Conservation (phyloP, 768 basidiomycete species). For the Sutorius australiensis region DNA sequence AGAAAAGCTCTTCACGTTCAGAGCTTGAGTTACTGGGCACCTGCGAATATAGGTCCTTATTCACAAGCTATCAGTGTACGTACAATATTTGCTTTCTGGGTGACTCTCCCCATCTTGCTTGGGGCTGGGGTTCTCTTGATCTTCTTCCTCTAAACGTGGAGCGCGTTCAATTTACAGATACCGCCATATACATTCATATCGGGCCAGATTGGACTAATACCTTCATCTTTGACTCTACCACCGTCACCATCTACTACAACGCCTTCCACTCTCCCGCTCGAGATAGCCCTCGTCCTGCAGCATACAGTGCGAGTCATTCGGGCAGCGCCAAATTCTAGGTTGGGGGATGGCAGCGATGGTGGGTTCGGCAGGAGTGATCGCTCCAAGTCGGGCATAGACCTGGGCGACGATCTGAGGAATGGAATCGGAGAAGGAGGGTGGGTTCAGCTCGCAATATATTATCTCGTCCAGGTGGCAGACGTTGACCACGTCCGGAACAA, state of each 20-base stretch:
- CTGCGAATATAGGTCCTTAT: slow-evolving; percentile 98
- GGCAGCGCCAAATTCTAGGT: slow-evolving; percentile 49
- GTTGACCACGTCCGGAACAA: slow-evolving; percentile 40
- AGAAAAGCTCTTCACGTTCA: slow-evolving; percentile 90
- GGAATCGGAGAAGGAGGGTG: slow-evolving; percentile 40
- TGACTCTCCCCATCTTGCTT: not conserved
- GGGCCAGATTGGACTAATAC: slow-evolving; percentile 91
- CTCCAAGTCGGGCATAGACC: slow-evolving; percentile 26
- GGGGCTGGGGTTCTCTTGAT: not conserved
- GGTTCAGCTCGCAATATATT: slow-evolving; percentile 65
- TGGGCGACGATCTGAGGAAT: slow-evolving; percentile 33
- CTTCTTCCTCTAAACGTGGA: not conserved
- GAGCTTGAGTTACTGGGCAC: slow-evolving; percentile 96
- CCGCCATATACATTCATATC: slow-evolving; percentile 81
- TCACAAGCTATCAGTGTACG: slow-evolving; percentile 86
- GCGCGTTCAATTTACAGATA: slow-evolving; percentile 42
- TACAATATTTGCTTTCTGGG: slow-evolving; percentile 5
- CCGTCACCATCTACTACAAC: slow-evolving; percentile 54
- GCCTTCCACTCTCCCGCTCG: slow-evolving; percentile 47
- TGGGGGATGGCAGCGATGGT: slow-evolving; percentile 25
- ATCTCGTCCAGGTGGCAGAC: slow-evolving; percentile 49
- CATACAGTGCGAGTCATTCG: slow-evolving; percentile 68
- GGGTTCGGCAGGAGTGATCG: slow-evolving; percentile 24
- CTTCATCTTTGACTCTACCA: slow-evolving; percentile 67
- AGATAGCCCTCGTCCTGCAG: slow-evolving; percentile 74